phyloP scores from a whole-genome alignment of 768 basidiomycete species.

The Epithele typhae region DNA sequence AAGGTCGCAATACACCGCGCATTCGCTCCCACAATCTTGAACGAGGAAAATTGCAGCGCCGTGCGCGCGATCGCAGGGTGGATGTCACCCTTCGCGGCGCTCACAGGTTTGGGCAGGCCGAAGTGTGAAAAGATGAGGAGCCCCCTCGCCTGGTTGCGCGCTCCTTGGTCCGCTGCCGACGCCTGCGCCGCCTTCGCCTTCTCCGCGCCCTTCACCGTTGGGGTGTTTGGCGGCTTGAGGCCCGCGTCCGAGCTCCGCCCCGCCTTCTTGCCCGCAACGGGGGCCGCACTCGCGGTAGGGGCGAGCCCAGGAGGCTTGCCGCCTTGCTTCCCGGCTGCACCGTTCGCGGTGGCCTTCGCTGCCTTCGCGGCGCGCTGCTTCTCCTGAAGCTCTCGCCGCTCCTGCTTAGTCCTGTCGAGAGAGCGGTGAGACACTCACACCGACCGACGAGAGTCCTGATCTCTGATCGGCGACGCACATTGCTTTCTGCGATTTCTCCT shows the following conservation, averaged over 20 bases:
- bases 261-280: slow-evolving; percentile 18
- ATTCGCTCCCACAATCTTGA: slow-evolving; percentile 92
- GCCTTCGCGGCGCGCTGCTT: slow-evolving; percentile 77
- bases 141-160: slow-evolving; percentile 45
- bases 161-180: slow-evolving; percentile 30
- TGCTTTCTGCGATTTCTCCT: slow-evolving; percentile 53
- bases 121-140: slow-evolving; percentile 85
- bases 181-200: slow-evolving; percentile 15
- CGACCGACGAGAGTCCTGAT: too few species aligned
- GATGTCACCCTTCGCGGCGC: slow-evolving; percentile 72
- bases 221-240: slow-evolving; percentile 6
- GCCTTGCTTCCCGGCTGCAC: slow-evolving; percentile 18
- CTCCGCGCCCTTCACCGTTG: slow-evolving; percentile 10
- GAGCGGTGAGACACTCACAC: too few species aligned
- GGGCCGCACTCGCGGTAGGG: slow-evolving; percentile 5
- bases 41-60: slow-evolving; percentile 86
- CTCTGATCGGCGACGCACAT: slow-evolving; percentile 29
- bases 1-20: slow-evolving; percentile 93
- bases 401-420: slow-evolving; percentile 62
- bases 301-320: slow-evolving; percentile 16
- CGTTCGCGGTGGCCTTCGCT: slow-evolving; percentile 26
- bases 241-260: slow-evolving; percentile 17
- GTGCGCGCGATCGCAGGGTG: slow-evolving; percentile 87
- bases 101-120: slow-evolving; percentile 58
- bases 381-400: slow-evolving; percentile 76